Base-by-base conservation (phyloP, 768 basidiomycete genomes). In the Clitopilus passeckerianus region DNA sequence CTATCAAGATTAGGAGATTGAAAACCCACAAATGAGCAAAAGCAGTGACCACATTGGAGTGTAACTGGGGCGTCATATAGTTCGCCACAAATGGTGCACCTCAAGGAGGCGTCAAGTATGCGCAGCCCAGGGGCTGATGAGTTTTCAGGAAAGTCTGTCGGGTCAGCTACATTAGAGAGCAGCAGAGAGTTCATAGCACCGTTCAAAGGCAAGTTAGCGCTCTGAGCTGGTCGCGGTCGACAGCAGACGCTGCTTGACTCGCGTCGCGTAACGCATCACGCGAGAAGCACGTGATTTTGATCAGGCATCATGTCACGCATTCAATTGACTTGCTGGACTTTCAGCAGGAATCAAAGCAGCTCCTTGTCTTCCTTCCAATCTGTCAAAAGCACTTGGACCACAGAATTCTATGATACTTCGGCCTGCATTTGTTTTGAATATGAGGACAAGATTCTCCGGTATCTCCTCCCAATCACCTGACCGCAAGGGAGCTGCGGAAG, bases 71-170 rank as follows among this genome's bases (percentile, higher is more conserved):
- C 90, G 56, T 82, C 81, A 65, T 84, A 90, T 34, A 86, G 76
- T 60, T 92, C 89, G 37, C 85, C 78, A 67, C 92, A 94, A 57
- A 94, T 91, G 24, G 80, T 79, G 65, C 92, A 94, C 15, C 89
- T 79, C 60, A 90, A 73, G 9, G 86, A 79, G 18, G 78, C 69
- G 64, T 94, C 92, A 16, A 93, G 70, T 27, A 74, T 73, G 23
- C 81, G 77, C 12, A 94, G 74, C n/a, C 83, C 83, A 14, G 83
- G 77, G 2, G 83, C 77, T 33, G 61, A 61, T 6, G 69, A 30
- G 8, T 66, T 58, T n/a, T 68, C 68, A 0, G 87, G 80, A 63
- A 93, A 93, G 67, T 92, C 91, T 10, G 84, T 84, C 0, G 90
- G 86, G 60, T 91, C 91, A 7, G 77, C 69, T 6, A 86, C 74